Base-by-base conservation (phyloP, 345 rosid species). In the Eucalyptus coolabah region DNA sequence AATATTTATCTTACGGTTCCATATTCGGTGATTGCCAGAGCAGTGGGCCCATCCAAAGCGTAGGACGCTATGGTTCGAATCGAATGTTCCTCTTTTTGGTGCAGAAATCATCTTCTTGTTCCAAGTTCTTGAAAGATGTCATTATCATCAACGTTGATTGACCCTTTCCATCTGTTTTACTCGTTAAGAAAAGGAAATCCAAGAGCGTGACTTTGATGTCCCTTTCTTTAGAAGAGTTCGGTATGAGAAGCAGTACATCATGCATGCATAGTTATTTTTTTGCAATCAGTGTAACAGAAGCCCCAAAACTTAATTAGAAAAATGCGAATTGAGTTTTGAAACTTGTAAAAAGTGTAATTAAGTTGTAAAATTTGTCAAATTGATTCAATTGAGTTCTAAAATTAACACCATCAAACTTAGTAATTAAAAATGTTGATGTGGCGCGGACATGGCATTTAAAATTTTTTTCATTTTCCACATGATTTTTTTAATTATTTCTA, bases 351-450 rank as follows among this genome's bases (percentile, higher is more conserved):
- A 51, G 0, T 1, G 0, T 1, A 51, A 51, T 17, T 51, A 17
- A 51, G 9, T 51, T 0, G 0, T 17, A 51, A 51, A 18, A 51
- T 4, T 51, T 51, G 9, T 51, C 9, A 51, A 51, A 18, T 7
- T 51, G 2, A 51, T 51, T 51, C 1, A 51, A 51, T 51, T 7
- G 1, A 51, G 1, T 51, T 0, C 0, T 51, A 51, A 51, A 51
- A 51, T 51, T 3, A 51, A 51, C 4, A 51, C 2, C 21, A 2
- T 18, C 23, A 51, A 51, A 51, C 2, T 51, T 51, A 51, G 18
- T 51, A 18, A 51, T 2, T 0, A 1, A 51, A 51, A 51, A 51
- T 51, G 0, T 4, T 1, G 9, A 51, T 4, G 0, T 51, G 9
- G 2, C 1, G 4, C 1, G 9, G 2, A 51, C 1, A 51, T 51